Evolutionary conservation across 345 rosid species (phyloP).

Genomic region (Syzygium jambos): DNA sequence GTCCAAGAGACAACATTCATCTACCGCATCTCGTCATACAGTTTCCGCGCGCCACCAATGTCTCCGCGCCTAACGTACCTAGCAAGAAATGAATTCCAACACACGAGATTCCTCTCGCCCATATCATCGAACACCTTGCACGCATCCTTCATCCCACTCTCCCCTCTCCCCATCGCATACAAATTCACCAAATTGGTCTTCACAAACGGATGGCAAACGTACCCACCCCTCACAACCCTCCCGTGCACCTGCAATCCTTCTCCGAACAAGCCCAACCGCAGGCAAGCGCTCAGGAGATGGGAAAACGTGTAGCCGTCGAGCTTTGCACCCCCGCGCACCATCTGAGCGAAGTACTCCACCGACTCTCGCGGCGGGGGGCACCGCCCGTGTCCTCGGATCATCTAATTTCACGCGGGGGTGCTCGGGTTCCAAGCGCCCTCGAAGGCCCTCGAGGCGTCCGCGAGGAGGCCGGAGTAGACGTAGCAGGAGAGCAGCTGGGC

Average conservation of each 20-base stretch:
- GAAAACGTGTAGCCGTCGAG: constrained; percentile 43
- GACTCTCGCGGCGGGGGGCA: constrained; percentile 13
- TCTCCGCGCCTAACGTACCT: constrained; percentile 58
- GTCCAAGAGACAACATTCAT: constrained; percentile 48
- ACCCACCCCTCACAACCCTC: constrained; percentile 31
- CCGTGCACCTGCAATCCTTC: constrained; percentile 41
- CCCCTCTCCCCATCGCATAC: constrained; percentile 8
- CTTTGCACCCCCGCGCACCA: constrained; percentile 17
- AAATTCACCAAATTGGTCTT: constrained; percentile 37
- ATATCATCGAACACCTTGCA: constrained; percentile 30
- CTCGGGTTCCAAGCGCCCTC: constrained; percentile 17
- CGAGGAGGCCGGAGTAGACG: constrained; percentile 31
- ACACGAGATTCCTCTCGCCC: constrained; percentile 35
- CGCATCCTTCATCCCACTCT: constrained; percentile 16
- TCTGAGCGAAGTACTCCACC: constrained; percentile 20
- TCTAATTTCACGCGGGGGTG: constrained; percentile 40
- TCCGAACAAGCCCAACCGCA: constrained; percentile 15
- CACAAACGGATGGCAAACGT: constrained; percentile 25
- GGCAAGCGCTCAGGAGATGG: constrained; percentile 35
- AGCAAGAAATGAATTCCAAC: constrained; percentile 47
- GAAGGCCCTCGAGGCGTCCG: constrained; percentile 18
- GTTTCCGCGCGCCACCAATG: constrained; percentile 23
- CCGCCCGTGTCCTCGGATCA: constrained; percentile 30
- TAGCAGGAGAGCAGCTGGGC: constrained; percentile 33
- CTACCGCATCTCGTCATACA: constrained; percentile 52